These are phyloP conservation scores for Platanthera zijinensis DNA, from an alignment of 106 monocot species.

Conservation along the genomic window DNA sequence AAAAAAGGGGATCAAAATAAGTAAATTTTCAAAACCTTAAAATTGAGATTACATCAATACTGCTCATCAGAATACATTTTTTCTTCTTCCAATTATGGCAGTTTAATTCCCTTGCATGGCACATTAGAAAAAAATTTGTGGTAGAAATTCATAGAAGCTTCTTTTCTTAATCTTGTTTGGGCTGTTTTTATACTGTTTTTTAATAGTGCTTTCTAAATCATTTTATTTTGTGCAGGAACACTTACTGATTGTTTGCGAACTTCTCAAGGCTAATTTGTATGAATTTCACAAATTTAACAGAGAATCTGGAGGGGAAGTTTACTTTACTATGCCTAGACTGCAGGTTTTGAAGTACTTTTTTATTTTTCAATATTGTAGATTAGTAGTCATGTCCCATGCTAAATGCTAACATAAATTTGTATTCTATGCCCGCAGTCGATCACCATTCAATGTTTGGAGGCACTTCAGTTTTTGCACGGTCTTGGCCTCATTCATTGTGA, in stretches of 20 bases:
- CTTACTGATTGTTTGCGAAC: constrained; percentile 95
- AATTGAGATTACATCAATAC: no score
- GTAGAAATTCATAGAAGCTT: not conserved
- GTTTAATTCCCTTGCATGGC: not conserved
- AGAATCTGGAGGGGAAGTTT: constrained; percentile 99
- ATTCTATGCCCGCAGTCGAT: constrained; percentile 64
- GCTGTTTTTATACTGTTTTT: not conserved
- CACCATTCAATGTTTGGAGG: constrained; percentile 91
- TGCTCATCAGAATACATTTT: not conserved
- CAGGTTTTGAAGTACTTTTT: constrained; percentile 49
- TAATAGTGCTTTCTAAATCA: not conserved
- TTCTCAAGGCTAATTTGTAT: constrained; percentile 98
- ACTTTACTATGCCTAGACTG: constrained; percentile 98
- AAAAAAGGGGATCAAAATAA: no score
- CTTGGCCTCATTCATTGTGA: constrained; percentile 99
- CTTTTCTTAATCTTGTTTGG: not conserved
- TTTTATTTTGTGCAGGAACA: constrained; percentile 57
- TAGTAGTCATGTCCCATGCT: not conserved
- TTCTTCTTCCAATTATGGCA: not conserved
- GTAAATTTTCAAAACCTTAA: no score
- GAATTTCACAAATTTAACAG: constrained; percentile 99
- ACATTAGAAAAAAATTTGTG: not conserved
- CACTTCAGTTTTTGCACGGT: constrained; percentile 88
- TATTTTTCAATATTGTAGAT: not conserved
- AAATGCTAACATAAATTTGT: not conserved